Evolutionary conservation across 305 asterid genomes (phyloP).

Genomic region (Fraxinus velutina): DNA sequence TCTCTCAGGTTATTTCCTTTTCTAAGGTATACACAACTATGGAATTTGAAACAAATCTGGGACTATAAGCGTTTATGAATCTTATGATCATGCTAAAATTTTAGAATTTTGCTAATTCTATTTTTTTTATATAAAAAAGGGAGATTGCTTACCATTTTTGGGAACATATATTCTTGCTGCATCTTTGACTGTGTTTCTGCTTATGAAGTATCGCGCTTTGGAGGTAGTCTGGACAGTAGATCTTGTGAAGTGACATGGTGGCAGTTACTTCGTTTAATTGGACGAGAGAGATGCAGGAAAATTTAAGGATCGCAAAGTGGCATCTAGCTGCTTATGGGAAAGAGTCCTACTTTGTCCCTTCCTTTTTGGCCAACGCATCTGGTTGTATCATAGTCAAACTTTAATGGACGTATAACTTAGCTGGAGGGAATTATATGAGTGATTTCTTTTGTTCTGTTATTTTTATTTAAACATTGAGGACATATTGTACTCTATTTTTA

Average conservation of each 20-base stretch:
- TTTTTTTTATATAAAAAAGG: background rate
- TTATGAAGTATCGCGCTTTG: background rate
- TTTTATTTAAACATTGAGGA: background rate
- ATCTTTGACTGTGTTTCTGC: background rate
- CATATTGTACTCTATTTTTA: background rate
- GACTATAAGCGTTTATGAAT: background rate
- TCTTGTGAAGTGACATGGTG: background rate
- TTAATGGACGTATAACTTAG: background rate
- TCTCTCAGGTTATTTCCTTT: background rate
- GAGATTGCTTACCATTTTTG: background rate
- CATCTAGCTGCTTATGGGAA: background rate
- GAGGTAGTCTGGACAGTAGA: conserved; percentile 1
- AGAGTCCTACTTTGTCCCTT: background rate
- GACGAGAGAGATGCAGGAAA: background rate
- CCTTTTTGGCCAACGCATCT: background rate
- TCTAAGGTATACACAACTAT: background rate
- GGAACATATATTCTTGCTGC: background rate
- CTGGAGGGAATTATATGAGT: background rate
- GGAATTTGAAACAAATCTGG: background rate
- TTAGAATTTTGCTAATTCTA: background rate
- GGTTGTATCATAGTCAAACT: background rate
- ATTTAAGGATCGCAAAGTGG: background rate
- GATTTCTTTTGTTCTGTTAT: background rate
- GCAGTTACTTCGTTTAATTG: background rate
- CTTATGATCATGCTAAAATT: background rate